A percentile compares a stretch with the other conserved stretches of the same genome.
Evolutionary conservation across 2,329 filamentous ascomycete species (phyloP).

Genomic region (Niveomyces coronatus): DNA sequence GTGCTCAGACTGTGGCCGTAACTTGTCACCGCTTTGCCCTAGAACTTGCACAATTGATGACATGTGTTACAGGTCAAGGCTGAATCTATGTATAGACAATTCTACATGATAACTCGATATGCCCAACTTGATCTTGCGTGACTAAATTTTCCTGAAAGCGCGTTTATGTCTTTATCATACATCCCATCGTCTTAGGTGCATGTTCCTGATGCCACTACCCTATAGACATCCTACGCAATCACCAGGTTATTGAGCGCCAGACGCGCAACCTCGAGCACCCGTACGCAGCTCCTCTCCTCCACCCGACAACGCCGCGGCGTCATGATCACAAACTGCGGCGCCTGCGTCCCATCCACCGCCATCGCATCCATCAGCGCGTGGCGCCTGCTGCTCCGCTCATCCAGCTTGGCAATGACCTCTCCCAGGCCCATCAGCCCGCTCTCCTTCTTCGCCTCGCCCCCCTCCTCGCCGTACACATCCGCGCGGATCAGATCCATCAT

Average conservation of each 20-base stretch:
- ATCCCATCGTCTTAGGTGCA: no score
- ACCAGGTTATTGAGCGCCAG: slow-evolving; percentile 42
- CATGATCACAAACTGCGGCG: slow-evolving; percentile 17
- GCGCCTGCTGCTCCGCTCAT: slow-evolving; percentile 36
- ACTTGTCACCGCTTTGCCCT: no score
- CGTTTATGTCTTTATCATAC: no score
- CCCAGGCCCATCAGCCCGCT: slow-evolving; percentile 34
- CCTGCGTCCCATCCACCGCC: slow-evolving; percentile 26
- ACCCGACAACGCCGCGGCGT: slow-evolving; percentile 18
- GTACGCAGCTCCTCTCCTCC: slow-evolving; percentile 33
- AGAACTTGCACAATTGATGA: no score
- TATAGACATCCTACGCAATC: slow-evolving; percentile 38
- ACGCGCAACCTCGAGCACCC: slow-evolving; percentile 44
- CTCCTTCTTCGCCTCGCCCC: not conserved
- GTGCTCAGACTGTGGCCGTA: no score
- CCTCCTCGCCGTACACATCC: slow-evolving; percentile 45
- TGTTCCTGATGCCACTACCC: no score
- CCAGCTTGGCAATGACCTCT: slow-evolving; percentile 43
- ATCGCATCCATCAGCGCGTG: slow-evolving; percentile 41
- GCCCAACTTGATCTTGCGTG: no score
- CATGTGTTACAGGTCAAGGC: no score
- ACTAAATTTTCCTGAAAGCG: no score
- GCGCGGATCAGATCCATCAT: slow-evolving; percentile 44
- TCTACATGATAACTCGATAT: no score
- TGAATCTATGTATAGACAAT: no score